These are phyloP conservation scores for Thalia dealbata DNA, from an alignment of 176 grass and related monocot species.

Conservation along the genomic window DNA sequence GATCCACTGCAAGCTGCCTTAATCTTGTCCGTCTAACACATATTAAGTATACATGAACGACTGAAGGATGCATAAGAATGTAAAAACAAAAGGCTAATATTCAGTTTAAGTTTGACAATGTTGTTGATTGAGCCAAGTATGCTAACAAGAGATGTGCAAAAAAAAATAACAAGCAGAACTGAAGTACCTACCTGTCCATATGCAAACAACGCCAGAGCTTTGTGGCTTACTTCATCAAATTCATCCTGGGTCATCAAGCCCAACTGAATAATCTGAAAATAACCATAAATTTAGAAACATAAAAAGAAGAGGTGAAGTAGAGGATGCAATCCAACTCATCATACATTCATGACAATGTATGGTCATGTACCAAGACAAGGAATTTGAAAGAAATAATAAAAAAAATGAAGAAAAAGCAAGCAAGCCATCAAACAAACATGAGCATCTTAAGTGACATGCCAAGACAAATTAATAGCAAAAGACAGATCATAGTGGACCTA, in stretches of 20 bases:
- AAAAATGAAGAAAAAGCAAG: not conserved
- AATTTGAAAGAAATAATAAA: not conserved
- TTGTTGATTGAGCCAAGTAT: not conserved
- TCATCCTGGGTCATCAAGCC: conserved; percentile 79
- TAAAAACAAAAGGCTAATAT: not conserved
- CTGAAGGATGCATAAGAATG: too few species aligned
- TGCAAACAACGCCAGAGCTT: conserved; percentile 78
- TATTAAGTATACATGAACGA: too few species aligned
- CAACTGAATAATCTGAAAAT: conserved; percentile 56
- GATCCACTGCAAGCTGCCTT: too few species aligned
- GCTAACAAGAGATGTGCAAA: not conserved
- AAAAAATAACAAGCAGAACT: not conserved
- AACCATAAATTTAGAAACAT: not conserved
- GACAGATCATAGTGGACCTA: too few species aligned
- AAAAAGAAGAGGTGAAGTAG: not conserved
- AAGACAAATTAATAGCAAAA: not conserved
- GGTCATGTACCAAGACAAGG: not conserved
- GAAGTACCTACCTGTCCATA: conserved; percentile 51
- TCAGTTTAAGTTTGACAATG: not conserved
- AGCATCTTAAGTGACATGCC: not conserved
- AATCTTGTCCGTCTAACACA: too few species aligned
- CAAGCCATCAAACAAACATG: not conserved
- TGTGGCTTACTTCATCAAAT: conserved; percentile 74
- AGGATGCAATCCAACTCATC: not conserved
- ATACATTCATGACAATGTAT: not conserved